Conservation (phyloP, 495 filamentous ascomycete genomes). For the Neurospora sp. region DNA sequence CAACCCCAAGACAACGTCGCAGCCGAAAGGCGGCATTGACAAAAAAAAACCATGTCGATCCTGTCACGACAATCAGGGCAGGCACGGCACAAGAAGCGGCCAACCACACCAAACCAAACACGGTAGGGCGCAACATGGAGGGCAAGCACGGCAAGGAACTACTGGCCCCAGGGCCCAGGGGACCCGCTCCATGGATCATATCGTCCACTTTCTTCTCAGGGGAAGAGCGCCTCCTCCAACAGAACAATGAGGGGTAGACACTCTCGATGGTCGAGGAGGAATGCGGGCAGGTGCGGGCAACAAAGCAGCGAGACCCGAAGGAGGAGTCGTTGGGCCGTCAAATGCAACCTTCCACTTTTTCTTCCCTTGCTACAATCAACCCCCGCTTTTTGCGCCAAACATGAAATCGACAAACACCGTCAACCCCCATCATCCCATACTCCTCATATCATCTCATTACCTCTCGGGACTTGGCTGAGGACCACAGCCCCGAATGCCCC, state of each 20-base stretch:
- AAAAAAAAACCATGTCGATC: neutral
- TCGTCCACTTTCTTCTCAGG: neutral
- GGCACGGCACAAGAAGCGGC: neutral
- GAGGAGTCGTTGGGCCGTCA: neutral
- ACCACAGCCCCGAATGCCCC: neutral
- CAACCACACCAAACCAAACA: neutral
- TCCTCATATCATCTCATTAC: neutral
- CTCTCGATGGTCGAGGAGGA: neutral
- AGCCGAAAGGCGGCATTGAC: neutral
- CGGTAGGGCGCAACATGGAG: neutral
- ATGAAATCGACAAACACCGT: neutral
- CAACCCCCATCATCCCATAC: neutral
- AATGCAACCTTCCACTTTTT: neutral
- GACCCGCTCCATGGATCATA: neutral
- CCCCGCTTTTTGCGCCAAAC: neutral
- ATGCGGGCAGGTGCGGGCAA: neutral
- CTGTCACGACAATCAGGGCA: neutral
- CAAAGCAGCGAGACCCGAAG: neutral
- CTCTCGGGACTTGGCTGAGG: neutral
- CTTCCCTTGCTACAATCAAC: neutral
- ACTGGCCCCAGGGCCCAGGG: neutral
- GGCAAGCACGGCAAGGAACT: no score
- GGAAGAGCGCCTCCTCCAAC: neutral
- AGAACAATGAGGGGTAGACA: neutral
- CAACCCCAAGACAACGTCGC: neutral